Conservation (phyloP, 768 basidiomycete species). For the Agrocybe praecox region DNA sequence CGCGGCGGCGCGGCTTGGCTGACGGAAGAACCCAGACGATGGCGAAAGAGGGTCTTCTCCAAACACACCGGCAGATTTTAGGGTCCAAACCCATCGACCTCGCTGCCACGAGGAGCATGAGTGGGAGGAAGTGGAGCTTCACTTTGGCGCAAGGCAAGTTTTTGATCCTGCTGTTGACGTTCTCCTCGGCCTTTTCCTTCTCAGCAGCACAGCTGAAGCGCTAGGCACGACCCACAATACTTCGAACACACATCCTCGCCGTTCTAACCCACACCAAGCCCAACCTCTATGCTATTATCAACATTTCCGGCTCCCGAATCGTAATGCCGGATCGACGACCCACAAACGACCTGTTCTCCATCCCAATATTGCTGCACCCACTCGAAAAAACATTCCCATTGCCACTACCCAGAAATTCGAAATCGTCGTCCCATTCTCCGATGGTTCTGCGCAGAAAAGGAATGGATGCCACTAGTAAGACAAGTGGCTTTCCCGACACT, state of each 20-base stretch:
- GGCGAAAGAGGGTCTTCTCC: not conserved
- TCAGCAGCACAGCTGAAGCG: conserved; percentile 16
- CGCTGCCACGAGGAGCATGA: conserved; percentile 28
- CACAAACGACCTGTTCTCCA: no score
- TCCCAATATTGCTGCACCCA: not conserved
- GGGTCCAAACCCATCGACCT: conserved; percentile 62
- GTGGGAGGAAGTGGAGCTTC: no score
- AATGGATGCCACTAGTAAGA: not conserved
- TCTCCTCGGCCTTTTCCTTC: conserved; percentile 14
- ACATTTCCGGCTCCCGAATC: no score
- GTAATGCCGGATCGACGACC: no score
- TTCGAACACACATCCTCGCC: conserved; percentile 12
- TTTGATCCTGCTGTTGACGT: no score
- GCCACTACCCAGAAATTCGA: conserved; percentile 50
- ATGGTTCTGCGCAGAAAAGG: conserved; percentile 27
- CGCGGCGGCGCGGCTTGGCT: not conserved
- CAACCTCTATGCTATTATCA: no score
- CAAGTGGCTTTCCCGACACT: no score
- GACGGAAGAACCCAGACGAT: not conserved
- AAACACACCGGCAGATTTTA: conserved; percentile 44
- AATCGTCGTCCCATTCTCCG: conserved; percentile 88
- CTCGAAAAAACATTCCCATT: not conserved
- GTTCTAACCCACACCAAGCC: conserved; percentile 17
- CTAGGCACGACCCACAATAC: conserved; percentile 8
- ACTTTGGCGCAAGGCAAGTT: no score